Evolutionary conservation across 495 filamentous ascomycete species (phyloP).

Genomic region (Aspergillus sclerotioniger): DNA sequence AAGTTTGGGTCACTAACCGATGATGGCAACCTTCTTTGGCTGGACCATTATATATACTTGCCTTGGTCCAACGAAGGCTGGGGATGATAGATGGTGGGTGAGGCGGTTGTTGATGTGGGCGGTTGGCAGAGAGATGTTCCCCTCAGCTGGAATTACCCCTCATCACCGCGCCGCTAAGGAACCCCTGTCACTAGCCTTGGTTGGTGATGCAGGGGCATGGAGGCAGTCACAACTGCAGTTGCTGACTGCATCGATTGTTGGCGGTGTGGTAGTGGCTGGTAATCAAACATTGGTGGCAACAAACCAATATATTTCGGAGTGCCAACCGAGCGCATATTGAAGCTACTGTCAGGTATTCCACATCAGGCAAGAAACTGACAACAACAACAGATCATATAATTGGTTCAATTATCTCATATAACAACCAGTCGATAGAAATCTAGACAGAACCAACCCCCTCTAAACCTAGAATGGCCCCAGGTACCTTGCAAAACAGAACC

Average conservation of each 20-base stretch:
- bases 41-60: constrained; percentile 13
- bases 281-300: no score
- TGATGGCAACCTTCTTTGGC: constrained; percentile 63
- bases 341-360: no score
- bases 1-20: constrained; percentile 47
- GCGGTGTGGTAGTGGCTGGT: no score
- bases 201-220: not conserved
- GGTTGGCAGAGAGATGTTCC: not conserved
- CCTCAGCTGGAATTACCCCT: constrained; percentile 6
- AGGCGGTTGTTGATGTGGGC: not conserved
- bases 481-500: not conserved
- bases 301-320: no score
- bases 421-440: not conserved
- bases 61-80: not conserved
- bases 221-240: not conserved
- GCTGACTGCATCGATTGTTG: not conserved
- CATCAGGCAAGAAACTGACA: not conserved
- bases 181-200: not conserved
- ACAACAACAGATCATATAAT: not conserved
- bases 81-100: not conserved
- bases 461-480: not conserved
- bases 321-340: no score
- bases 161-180: not conserved
- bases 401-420: not conserved
- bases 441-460: not conserved